phyloP scores from a whole-genome alignment of 768 basidiomycete species.

The Postia placenta region DNA sequence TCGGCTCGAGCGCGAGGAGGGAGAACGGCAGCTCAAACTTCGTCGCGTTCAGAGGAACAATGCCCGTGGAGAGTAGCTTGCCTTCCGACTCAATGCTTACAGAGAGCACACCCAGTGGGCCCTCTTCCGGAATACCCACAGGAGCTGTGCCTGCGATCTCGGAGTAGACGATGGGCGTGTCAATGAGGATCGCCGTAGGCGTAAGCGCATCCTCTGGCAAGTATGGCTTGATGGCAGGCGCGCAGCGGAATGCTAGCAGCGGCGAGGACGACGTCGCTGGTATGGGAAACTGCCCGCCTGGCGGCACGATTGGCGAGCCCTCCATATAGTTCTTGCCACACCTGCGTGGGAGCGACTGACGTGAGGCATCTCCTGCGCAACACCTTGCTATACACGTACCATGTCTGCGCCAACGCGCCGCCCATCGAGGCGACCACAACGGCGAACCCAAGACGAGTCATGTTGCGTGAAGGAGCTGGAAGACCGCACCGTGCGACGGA shows the following conservation, averaged over 20 bases:
- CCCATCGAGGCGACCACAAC: not conserved
- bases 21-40: conserved; percentile 30
- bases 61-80: conserved; percentile 14
- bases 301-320: conserved; percentile 34
- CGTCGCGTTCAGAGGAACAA: conserved; percentile 32
- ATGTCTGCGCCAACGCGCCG: conserved; percentile 2
- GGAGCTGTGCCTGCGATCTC: conserved; percentile 29
- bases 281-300: conserved; percentile 39
- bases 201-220: conserved; percentile 32
- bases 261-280: conserved; percentile 29
- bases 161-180: conserved; percentile 31
- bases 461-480: not conserved
- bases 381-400: too few species aligned
- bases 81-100: conserved; percentile 28
- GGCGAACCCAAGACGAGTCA: conserved; percentile 1
- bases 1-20: conserved; percentile 23
- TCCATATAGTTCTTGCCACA: conserved; percentile 46
- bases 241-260: conserved; percentile 40
- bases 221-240: conserved; percentile 42
- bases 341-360: conserved; percentile 24
- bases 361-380: too few species aligned
- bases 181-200: conserved; percentile 29
- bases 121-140: conserved; percentile 19
- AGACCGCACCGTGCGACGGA: not conserved
- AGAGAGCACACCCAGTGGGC: conserved; percentile 7